Evolutionary conservation across 2,329 filamentous ascomycete species (phyloP).

Genomic region (Fusarium penzigii): DNA sequence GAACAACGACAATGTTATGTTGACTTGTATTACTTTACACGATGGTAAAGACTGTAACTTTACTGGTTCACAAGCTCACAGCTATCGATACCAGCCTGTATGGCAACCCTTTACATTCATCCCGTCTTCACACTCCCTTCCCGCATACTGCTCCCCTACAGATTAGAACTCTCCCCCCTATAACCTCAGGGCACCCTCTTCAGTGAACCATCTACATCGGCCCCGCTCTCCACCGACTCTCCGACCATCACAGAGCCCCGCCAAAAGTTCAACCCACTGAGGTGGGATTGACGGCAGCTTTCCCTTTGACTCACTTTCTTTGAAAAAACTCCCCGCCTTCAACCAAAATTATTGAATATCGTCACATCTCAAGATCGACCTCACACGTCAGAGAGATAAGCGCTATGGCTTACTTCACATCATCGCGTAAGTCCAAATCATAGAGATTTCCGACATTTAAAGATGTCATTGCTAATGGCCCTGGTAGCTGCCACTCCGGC

Average conservation of each 20-base stretch:
- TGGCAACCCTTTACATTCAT: too few species aligned
- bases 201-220: not conserved
- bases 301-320: too few species aligned
- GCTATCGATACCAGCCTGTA: too few species aligned
- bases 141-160: not conserved
- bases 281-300: too few species aligned
- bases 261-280: not conserved
- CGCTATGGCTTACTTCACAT: not conserved
- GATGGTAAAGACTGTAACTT: too few species aligned
- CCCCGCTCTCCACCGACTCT: not conserved
- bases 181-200: too few species aligned
- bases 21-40: too few species aligned
- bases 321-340: not conserved
- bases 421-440: not conserved
- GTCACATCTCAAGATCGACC: not conserved
- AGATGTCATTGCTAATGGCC: not conserved
- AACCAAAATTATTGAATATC: not conserved
- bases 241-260: not conserved
- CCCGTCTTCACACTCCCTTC: too few species aligned
- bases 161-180: not conserved
- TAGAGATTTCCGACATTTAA: not conserved
- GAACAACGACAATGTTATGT: too few species aligned
- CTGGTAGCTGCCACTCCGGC: constrained; percentile 14
- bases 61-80: too few species aligned
- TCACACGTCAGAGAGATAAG: not conserved